Evolutionary conservation across 2,329 filamentous ascomycete genomes (phyloP), one percentile per base, ranked within the genome.

Genomic region (Ophiostoma angusticollis): DNA sequence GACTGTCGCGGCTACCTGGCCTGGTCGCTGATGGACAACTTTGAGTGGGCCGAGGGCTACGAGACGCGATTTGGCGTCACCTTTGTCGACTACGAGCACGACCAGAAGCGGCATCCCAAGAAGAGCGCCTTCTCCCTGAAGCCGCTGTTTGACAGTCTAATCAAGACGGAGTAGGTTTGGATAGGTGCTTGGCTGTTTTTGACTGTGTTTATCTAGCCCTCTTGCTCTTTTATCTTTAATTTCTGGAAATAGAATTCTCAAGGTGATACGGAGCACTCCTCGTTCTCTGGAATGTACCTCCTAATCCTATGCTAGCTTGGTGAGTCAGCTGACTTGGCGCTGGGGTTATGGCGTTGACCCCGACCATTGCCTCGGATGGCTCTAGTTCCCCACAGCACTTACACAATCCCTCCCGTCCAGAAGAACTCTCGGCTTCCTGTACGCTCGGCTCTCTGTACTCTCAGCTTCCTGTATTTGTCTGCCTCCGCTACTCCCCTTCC

Each of bases 31-130:
- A 74, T 93, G 71, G 85, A 93, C 60, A 89, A 89, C 64, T 89
- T 89, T 52, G 84, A 89, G 60, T 89, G 83, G 83, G 82, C 84
- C n/a, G 84, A 93, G 57, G 84, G 84, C 9, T 93, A 89, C 54
- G 78, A 84, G 62, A 91, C 84, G 31, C 72, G 84, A 21, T 93
- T 93, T 52, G 84, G 84, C 19, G 83, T 86, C 41, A 84, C 79
- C 6, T 91, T 71, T 55, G 84, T 93, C 37, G 84, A 93, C 60
- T 93, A 91, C 57, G 64, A 74, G 50, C 73, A 84, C 48, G 78
- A 75, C 18, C 85, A 93, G 67, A 83, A 79, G 65, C 68, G 84
- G 37, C 71, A 78, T 49, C 78, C 84, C 28, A 93, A 93, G 72
- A 84, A 86, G 72, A 91, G 83, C 57, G 84, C 82, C 16, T 72